Base-by-base conservation (phyloP, 1,284 basidiomycete species). In the Cerioporus squamosus region DNA sequence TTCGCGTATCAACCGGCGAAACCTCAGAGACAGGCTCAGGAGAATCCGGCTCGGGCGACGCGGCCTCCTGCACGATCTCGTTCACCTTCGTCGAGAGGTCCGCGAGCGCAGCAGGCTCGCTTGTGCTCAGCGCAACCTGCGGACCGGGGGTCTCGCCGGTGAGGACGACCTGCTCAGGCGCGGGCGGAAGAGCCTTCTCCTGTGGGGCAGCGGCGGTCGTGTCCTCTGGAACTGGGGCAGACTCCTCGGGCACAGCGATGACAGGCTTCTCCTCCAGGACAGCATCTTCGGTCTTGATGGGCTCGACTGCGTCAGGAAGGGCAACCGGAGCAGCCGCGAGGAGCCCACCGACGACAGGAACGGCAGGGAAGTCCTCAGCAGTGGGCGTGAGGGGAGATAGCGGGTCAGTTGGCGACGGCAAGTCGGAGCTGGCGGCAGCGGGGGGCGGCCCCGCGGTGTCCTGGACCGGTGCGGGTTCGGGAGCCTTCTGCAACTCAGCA, bases 101-200 rank as follows among this genome's bases (percentile, higher is more conserved):
- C 6, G 65, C 70, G 31, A 68, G 48, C 5, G 67, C 64, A 7
- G 61, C 66, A 29, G 68, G 66, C 53, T 71, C 71, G 55, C 71
- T 71, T 22, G 69, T 69, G 51, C 49, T 59, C 53, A 75, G 67
- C 26, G 74, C 75, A 45, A 73, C 56, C 31, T 77, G 68, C 20
- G 74, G 76, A 1, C 75, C 73, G 36, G 75, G 75, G 2, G 78
- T 80, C 44, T 73, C 73, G 6, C 75, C 76, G 14, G 74, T 66
- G 20, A 74, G 63, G 0, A 76, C 70, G 36, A 77, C 70, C 7
- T 50, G 62, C 58, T 75, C 75, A 3, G 76, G 75, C 5, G 75
- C 66, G 44, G 71, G 67, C 18, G 71, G 69, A 3, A 70, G 65
- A 7, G 60, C 42, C 55, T 65, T 66, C 44, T 64, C 61, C 26